Evolutionary conservation across 75 land plant genomes (phyloP), one percentile per base, ranked within the genome.

Genomic region (Pinus albicaulis): DNA sequence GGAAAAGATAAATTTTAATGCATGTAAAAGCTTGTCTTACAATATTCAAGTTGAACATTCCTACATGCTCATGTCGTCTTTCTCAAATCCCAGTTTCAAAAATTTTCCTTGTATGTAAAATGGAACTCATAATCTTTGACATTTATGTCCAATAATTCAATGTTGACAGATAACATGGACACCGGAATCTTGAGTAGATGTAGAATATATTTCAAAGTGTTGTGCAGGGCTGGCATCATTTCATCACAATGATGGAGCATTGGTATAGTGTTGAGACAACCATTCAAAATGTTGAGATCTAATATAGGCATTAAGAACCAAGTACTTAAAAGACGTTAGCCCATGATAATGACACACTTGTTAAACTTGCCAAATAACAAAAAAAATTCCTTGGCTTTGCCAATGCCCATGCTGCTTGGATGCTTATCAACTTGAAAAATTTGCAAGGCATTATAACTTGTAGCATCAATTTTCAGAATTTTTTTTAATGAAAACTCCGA

Each of bases 391-490:
- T 97, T 97, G 66, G 95, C 76, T 83, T 89, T 94, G 12, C 98
- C 99, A 73, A 94, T 97, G 13, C 99, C 99, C 99, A 94, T 97
- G 75, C 88, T 86, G 82, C 98, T 97, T 77, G 99, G 92, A 73
- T 97, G 99, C 79, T 94, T 97, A 77, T 97, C 99, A 28, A 79
- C 80, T 78, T 94, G 99, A 73, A 97, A 97, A 55, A 97, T 97
- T 77, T 97, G 98, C 57, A 97, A 80, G 55, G 93, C 98, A 73
- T 89, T 90, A 57, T 90, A 85, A 56, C 95, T 91, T 72, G 80
- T 69, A 0, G 93, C 84, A 83, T 97, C 99, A 66, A 97, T 78
- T 74, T 88, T 92, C 25, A 97, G 86, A 81, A 92, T 92, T 7
- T 90, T 93, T 87, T 92, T 76, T 76, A 97, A 63, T 65, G 98